phyloP scores from a whole-genome alignment of 208 protist genomes.

The Leishmania major region DNA sequence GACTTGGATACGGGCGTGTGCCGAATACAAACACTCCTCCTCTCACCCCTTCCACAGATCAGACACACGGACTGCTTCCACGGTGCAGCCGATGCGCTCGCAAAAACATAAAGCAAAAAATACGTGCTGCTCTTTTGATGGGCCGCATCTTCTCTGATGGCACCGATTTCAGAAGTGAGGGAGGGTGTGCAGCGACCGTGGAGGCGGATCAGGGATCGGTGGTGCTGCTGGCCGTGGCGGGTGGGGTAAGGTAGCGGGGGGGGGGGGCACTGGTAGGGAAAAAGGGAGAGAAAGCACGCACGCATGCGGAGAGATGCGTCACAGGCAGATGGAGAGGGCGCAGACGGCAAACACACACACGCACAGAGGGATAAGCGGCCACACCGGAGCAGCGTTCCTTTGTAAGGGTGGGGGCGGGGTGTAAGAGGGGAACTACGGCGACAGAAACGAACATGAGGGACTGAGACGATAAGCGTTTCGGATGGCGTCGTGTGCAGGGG shows the following conservation, averaged over 20 bases:
- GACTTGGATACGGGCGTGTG: not conserved
- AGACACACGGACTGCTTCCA: no score
- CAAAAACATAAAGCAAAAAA: constrained; percentile 17
- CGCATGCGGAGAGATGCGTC: no score
- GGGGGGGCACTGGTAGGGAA: not conserved
- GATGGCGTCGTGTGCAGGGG: not conserved
- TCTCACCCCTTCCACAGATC: not conserved
- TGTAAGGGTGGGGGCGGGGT: not conserved
- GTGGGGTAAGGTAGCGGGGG: not conserved
- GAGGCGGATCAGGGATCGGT: not conserved
- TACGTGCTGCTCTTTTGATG: not conserved
- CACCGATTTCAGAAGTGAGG: not conserved
- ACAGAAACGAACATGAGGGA: not conserved
- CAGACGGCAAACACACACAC: not conserved
- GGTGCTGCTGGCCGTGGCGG: not conserved
- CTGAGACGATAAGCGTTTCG: constrained; percentile 5
- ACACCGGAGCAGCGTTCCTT: not conserved
- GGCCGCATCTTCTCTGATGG: not conserved
- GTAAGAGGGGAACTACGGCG: not conserved
- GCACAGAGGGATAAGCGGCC: not conserved
- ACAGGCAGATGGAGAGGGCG: no score
- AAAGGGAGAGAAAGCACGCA: not conserved
- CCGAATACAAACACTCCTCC: not conserved
- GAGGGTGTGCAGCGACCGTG: not conserved
- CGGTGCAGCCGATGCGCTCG: not conserved